These are phyloP conservation scores for Fraxinus cuspidata DNA, from an alignment of 257 asterid species.

Conservation along the genomic window DNA sequence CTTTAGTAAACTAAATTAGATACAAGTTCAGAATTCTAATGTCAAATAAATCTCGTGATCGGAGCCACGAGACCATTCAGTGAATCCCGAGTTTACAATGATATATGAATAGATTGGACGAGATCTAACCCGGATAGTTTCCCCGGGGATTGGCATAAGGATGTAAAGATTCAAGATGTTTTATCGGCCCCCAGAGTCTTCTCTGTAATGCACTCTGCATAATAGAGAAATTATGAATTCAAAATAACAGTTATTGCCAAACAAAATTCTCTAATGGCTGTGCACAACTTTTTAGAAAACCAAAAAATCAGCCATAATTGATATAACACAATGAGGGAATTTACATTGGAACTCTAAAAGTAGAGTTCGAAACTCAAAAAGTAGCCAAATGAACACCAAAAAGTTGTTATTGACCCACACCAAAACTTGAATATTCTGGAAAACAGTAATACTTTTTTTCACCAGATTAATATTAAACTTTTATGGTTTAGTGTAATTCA, in stretches of 20 bases:
- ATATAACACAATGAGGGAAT: constrained; percentile 24
- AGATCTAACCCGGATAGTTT: constrained; percentile 79
- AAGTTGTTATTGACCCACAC: constrained; percentile 44
- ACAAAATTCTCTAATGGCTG: background rate
- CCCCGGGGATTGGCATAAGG: constrained; percentile 82
- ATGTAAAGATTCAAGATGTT: constrained; percentile 70
- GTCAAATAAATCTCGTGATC: background rate
- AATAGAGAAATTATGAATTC: constrained; percentile 27
- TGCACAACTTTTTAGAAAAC: too few relatives aligned
- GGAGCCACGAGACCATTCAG: constrained; percentile 7
- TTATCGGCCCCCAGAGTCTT: constrained; percentile 89
- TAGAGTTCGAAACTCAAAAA: constrained; percentile 16
- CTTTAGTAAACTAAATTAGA: background rate
- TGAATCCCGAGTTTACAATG: constrained; percentile 11
- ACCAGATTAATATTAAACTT: constrained; percentile 15
- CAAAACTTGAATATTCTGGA: constrained; percentile 26
- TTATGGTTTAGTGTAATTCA: constrained; percentile 22
- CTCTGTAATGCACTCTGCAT: constrained; percentile 62
- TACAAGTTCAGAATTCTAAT: background rate
- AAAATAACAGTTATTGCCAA: background rate
- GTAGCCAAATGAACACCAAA: constrained; percentile 35
- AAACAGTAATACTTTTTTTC: background rate
- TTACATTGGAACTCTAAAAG: constrained; percentile 33
- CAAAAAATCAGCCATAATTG: constrained; percentile 25
- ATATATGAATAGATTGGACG: constrained; percentile 28